Evolutionary conservation across 2,329 filamentous ascomycete genomes (phyloP).

Genomic region (Zasmidium angulare): DNA sequence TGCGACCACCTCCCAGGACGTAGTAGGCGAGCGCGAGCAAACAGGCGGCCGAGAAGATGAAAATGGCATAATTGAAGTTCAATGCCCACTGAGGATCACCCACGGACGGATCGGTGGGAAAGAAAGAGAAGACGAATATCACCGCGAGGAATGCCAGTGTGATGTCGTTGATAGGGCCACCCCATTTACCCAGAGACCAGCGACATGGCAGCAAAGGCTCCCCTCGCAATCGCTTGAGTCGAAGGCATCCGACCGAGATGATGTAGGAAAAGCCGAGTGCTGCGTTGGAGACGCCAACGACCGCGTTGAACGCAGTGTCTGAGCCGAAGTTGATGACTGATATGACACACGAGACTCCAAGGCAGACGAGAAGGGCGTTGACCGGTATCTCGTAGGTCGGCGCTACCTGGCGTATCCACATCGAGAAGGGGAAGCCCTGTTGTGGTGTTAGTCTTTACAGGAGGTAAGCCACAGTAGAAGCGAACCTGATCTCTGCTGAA

Average conservation of each 20-base stretch:
- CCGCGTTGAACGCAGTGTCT: constrained; percentile 41
- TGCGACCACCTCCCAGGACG: constrained; percentile 24
- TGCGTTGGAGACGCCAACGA: constrained; percentile 41
- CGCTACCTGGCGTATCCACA: constrained; percentile 33
- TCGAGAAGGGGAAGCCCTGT: constrained; percentile 36
- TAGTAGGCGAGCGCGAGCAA: constrained; percentile 30
- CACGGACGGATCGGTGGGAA: constrained; percentile 26
- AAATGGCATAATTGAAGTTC: constrained; percentile 35
- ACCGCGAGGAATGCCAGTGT: constrained; percentile 32
- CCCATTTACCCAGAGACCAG: constrained; percentile 36
- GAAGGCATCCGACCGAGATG: constrained; percentile 34
- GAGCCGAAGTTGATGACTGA: constrained; percentile 46
- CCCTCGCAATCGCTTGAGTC: constrained; percentile 32
- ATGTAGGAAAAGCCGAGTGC: constrained; percentile 36
- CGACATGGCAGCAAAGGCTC: constrained; percentile 33
- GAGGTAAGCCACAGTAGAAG: neutral
- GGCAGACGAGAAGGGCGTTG: constrained; percentile 33
- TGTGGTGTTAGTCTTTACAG: constrained; percentile 7
- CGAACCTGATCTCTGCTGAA: constrained; percentile 34
- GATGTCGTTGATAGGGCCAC: constrained; percentile 35
- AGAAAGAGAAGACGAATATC: constrained; percentile 37
- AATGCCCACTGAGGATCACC: constrained; percentile 24
- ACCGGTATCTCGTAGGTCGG: constrained; percentile 34
- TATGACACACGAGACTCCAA: constrained; percentile 35
- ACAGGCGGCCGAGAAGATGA: constrained; percentile 31